Evolutionary conservation across 1,139 yeast genomes (phyloP), one percentile per base, ranked within the genome.

Genomic region (Candida anutae): DNA sequence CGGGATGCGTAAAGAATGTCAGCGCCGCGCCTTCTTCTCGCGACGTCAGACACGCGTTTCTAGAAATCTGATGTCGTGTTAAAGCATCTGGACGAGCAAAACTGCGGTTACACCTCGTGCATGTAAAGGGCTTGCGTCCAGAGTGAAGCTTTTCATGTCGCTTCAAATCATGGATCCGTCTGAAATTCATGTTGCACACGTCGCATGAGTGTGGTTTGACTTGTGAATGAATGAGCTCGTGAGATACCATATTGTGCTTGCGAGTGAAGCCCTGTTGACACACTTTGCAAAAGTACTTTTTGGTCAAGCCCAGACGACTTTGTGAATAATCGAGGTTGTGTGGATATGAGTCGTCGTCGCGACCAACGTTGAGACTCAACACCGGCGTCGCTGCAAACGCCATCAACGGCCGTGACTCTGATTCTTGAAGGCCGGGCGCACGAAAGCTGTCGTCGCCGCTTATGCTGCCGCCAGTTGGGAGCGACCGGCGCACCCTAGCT

Each of bases 41-140:
- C 19, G 9, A 17, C 10, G 19, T 17, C 5, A 52, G 38, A 31
- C 71, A 64, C 0, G 68, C 71, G 38, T 62, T 59, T 2, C 58
- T 58, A 2, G 62, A 53, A 29, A 74, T 74, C 43, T 69, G 57
- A 48, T 74, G 84, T 30, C 94, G 61, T 3, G 76, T 69, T 21
- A 83, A 60, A 0, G 94, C 88, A 50, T 83, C 94, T 1, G 79
- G 77, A 16, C 94, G 58, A 1, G 93, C 85, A 56, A 83, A 83
- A 28, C 66, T 58, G 27, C 83, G 62, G 10, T 73, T 70, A 51
- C 94, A 83, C 30, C 59, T 58, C 6, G 53, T 57, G 50, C 94
- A 82, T 19, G 51, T 53, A 46, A 58, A 78, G 2, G 90, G 88
- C 46, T 73, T 76, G 40, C 75, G 85, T 22, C 90, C 90, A 0